Conservation (phyloP, 768 basidiomycete genomes). For the Clitopilus passeckerianus region DNA sequence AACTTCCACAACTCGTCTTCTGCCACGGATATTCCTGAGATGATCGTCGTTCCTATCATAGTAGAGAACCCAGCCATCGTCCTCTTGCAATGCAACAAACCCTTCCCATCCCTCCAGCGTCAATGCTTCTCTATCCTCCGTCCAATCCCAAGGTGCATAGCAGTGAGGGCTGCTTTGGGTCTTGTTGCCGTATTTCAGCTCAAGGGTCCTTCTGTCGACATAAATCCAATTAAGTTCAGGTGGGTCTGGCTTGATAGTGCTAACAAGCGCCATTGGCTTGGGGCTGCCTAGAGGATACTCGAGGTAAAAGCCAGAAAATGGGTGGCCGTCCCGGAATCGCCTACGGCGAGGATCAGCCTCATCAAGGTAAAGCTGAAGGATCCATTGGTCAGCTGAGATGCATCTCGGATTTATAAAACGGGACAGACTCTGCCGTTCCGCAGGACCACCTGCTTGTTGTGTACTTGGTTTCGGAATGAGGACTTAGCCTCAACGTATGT, state of each 20-base stretch:
- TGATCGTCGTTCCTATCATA: constrained; percentile 21
- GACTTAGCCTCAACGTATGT: constrained; percentile 9
- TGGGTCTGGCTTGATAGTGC: constrained; percentile 23
- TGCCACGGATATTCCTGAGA: constrained; percentile 8
- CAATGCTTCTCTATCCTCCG: constrained; percentile 16
- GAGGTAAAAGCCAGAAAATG: constrained; percentile 25
- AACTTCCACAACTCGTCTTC: constrained; percentile 14
- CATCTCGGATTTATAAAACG: neutral
- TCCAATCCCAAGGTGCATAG: constrained; percentile 25
- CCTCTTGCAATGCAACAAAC: constrained; percentile 21
- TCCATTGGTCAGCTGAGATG: neutral
- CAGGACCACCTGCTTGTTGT: constrained; percentile 21
- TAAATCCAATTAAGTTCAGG: constrained; percentile 30
- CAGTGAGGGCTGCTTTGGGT: constrained; percentile 19
- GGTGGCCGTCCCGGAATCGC: constrained; percentile 19
- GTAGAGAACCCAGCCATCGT: constrained; percentile 15
- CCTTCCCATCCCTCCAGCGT: constrained; percentile 20
- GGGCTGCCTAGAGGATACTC: constrained; percentile 19
- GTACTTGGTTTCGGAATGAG: constrained; percentile 8
- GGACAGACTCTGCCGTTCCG: constrained; percentile 18
- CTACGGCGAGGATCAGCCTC: constrained; percentile 17
- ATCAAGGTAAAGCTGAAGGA: constrained; percentile 21
- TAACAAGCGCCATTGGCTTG: constrained; percentile 22
- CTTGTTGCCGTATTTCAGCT: constrained; percentile 25
- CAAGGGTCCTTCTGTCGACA: constrained; percentile 16